These are phyloP conservation scores for Mycena sp. DNA, from an alignment of 1,284 basidiomycete species.

Conservation along the genomic window DNA sequence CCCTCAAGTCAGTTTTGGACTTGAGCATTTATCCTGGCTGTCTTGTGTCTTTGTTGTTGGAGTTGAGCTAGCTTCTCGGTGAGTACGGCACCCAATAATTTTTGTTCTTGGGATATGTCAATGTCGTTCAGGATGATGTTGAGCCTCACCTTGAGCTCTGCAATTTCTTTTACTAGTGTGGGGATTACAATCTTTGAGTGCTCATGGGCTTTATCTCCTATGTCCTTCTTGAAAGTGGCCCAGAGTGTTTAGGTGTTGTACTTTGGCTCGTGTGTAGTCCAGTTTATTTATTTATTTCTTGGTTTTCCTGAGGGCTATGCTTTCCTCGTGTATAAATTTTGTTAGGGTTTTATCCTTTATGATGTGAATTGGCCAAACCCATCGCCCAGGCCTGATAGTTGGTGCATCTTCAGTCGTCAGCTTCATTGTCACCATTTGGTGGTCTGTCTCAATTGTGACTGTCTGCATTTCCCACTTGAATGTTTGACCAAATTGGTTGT, in stretches of 20 bases:
- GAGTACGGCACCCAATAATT: no score
- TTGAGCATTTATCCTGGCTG: no score
- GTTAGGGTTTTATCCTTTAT: not conserved
- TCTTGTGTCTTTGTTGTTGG: no score
- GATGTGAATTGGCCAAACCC: not conserved
- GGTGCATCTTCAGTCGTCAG: not conserved
- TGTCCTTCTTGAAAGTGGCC: slow-evolving; percentile 11
- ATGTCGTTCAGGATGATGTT: not conserved
- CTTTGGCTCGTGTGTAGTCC: not conserved
- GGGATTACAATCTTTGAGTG: slow-evolving; percentile 11
- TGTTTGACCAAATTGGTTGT: slow-evolving; percentile 4
- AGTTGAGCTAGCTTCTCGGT: no score
- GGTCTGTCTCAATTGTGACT: slow-evolving; percentile 40
- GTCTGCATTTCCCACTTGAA: slow-evolving; percentile 38
- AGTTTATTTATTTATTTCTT: not conserved
- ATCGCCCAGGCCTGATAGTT: not conserved
- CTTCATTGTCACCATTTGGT: slow-evolving; percentile 35
- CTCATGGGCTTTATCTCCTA: slow-evolving; percentile 10
- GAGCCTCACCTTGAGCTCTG: not conserved
- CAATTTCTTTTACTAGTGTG: not conserved
- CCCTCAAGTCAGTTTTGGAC: no score
- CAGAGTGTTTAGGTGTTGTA: slow-evolving; percentile 20
- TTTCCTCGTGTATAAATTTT: not conserved
- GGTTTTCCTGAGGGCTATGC: not conserved
- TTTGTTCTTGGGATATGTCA: not conserved